Evolutionary conservation across 176 grass and related monocot species (phyloP).

Genomic region (Alopecurus myosuroides): DNA sequence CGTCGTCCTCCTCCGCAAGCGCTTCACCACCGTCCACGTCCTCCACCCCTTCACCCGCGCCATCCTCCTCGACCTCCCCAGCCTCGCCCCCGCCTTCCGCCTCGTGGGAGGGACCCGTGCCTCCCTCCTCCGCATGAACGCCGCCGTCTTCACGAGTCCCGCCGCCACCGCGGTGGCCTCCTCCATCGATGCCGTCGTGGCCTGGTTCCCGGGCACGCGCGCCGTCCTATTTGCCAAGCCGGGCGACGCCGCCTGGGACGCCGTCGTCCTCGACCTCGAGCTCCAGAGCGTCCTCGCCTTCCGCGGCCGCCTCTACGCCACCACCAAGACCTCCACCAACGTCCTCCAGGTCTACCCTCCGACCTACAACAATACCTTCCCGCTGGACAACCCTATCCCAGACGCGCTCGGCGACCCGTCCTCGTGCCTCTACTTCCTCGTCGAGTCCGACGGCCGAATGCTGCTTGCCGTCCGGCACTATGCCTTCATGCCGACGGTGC

Average conservation of each 20-base stretch:
- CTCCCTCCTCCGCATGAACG: neutral
- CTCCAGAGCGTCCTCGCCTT: neutral
- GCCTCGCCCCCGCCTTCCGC: neutral
- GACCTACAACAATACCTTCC: neutral
- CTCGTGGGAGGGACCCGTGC: neutral
- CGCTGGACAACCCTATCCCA: neutral
- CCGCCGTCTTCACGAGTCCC: neutral
- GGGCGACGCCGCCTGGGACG: neutral
- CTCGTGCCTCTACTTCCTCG: neutral
- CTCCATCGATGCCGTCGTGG: constrained; percentile 6
- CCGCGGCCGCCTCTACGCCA: constrained; percentile 11
- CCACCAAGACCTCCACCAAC: neutral
- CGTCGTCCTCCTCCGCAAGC: constrained; percentile 20
- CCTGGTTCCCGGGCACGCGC: neutral
- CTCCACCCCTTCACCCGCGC: constrained; percentile 32
- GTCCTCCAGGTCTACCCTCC: constrained; percentile 1
- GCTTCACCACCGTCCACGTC: neutral
- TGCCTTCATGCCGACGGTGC: neutral
- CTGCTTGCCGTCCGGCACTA: neutral
- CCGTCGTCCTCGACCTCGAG: neutral
- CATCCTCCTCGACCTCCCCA: constrained; percentile 6
- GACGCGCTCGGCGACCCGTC: neutral
- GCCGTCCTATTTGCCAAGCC: constrained; percentile 10
- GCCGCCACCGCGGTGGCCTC: neutral
- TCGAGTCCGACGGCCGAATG: neutral